A percentile compares a stretch with the other conserved stretches of the same genome.
Conservation (phyloP, 768 basidiomycete species). For the Lentinula sp. region DNA sequence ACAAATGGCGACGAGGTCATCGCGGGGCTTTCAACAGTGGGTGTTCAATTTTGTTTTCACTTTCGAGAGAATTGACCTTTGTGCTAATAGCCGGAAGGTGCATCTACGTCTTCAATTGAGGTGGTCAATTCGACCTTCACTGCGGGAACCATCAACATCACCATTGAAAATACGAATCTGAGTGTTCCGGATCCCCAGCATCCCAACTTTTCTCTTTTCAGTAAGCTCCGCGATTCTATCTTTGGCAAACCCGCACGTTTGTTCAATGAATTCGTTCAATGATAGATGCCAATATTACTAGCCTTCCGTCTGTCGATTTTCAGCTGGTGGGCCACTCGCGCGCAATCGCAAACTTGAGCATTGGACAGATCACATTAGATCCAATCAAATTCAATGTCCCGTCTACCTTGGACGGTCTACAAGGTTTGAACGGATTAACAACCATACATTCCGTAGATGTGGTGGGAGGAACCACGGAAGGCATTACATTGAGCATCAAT, state of each 20-base stretch:
- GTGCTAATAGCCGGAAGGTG: slow-evolving; percentile 45
- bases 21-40: slow-evolving; percentile 51
- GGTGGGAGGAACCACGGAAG: slow-evolving; percentile 52
- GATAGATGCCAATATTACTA: slow-evolving; percentile 53
- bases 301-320: slow-evolving; percentile 41
- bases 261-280: not conserved
- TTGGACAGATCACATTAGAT: slow-evolving; percentile 64
- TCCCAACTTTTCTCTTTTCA: slow-evolving; percentile 49
- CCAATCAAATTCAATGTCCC: slow-evolving; percentile 69
- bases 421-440: slow-evolving; percentile 51
- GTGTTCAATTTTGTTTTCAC: slow-evolving; percentile 16
- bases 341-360: slow-evolving; percentile 52
- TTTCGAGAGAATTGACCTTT: not conserved
- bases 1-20: slow-evolving; percentile 44
- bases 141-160: slow-evolving; percentile 58
- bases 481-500: slow-evolving; percentile 52
- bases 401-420: slow-evolving; percentile 51
- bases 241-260: not conserved
- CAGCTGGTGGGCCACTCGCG: slow-evolving; percentile 52
- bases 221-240: slow-evolving; percentile 27
- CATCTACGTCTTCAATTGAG: slow-evolving; percentile 53
- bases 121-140: slow-evolving; percentile 51
- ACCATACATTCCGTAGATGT: slow-evolving; percentile 60
- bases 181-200: slow-evolving; percentile 39
- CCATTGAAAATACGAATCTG: slow-evolving; percentile 48